phyloP scores from a whole-genome alignment of 306 rosid species.

The Acacia crassicarpa region DNA sequence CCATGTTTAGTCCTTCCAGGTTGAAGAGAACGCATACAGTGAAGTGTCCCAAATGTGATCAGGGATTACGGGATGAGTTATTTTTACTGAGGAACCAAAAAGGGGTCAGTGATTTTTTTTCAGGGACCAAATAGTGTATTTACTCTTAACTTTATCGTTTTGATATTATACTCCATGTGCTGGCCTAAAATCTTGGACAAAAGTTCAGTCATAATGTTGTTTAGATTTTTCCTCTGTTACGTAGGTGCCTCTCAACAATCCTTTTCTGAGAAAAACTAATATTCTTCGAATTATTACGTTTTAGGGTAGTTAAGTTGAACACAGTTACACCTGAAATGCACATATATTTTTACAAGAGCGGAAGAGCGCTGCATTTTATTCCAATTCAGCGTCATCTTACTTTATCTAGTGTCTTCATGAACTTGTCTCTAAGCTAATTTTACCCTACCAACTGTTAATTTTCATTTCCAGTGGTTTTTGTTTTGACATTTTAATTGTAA shows the following conservation, averaged over 20 bases:
- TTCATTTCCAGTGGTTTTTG: background rate
- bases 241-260: background rate
- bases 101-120: too few relatives aligned
- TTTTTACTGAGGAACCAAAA: too few relatives aligned
- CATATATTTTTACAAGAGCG: background rate
- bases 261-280: background rate
- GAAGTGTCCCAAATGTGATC: too few relatives aligned
- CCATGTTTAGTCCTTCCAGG: too few relatives aligned
- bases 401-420: slow-evolving; percentile 3
- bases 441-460: background rate
- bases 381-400: background rate
- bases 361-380: background rate
- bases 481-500: slow-evolving; percentile 4
- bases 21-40: too few relatives aligned
- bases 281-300: background rate
- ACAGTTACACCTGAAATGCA: background rate
- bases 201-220: background rate
- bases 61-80: too few relatives aligned
- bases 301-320: slow-evolving; percentile 7
- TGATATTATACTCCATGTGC: background rate
- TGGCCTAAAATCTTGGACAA: background rate
- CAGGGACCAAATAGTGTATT: too few relatives aligned
- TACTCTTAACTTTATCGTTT: background rate
- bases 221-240: background rate
- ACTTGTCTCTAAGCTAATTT: background rate